Percentiles rank a stretch among this genome's conserved stretches.
Conservation (phyloP, 345 rosid species). For the Syzygium grande region DNA sequence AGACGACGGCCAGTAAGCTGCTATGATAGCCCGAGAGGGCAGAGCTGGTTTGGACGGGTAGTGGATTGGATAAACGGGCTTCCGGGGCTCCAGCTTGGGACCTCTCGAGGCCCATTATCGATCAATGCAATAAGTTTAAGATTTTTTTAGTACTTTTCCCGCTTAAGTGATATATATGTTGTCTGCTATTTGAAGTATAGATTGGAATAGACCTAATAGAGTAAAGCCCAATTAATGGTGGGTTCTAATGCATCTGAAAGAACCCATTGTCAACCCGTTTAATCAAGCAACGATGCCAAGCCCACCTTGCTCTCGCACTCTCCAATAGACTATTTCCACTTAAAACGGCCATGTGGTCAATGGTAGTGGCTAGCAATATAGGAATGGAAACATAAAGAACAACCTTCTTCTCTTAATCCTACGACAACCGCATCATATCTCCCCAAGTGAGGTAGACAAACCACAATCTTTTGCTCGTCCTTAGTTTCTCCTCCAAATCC, state of each 20-base stretch:
- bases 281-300: not conserved
- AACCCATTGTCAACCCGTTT: not conserved
- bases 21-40: constrained; percentile 12
- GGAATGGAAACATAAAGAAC: not conserved
- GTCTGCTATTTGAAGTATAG: not conserved
- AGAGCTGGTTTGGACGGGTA: not conserved
- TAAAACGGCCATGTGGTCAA: not conserved
- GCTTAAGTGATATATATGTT: no score
- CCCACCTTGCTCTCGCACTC: not conserved
- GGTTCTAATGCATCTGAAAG: not conserved
- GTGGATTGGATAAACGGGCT: not conserved
- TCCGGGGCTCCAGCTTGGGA: not conserved
- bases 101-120: not conserved
- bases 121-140: not conserved
- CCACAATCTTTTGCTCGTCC: no score
- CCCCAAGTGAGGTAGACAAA: no score
- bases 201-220: not conserved
- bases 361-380: not conserved
- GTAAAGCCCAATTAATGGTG: not conserved
- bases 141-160: no score
- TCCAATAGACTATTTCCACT: not conserved
- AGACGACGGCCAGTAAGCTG: constrained; percentile 8
- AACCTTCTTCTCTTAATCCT: not conserved
- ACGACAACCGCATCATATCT: not conserved
- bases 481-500: no score